These are phyloP conservation scores for Colletotrichum cereale DNA, from an alignment of 2,329 filamentous ascomycete species.

Conservation along the genomic window DNA sequence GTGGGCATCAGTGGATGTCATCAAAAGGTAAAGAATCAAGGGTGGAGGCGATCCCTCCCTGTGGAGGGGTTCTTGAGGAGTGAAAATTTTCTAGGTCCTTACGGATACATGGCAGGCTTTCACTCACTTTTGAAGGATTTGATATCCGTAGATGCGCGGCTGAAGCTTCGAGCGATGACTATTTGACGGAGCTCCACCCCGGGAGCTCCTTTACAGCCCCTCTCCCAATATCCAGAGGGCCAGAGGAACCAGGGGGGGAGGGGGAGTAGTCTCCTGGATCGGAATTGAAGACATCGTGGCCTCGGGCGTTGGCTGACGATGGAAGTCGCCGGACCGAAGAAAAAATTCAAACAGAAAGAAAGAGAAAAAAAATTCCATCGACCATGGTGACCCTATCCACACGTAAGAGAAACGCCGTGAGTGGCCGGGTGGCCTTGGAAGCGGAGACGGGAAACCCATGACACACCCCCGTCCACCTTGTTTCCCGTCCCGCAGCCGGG, in stretches of 20 bases:
- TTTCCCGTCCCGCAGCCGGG: conserved; percentile 23
- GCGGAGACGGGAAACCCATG: conserved; percentile 10
- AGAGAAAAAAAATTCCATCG: background rate
- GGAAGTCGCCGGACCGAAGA: background rate
- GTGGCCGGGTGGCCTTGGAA: conserved; percentile 33
- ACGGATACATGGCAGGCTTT: too few species aligned
- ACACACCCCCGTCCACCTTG: conserved; percentile 9
- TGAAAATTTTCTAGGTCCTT: conserved; percentile 5
- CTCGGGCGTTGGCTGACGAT: background rate
- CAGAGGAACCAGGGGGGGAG: too few species aligned
- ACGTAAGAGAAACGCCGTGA: conserved; percentile 36
- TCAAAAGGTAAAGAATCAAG: background rate
- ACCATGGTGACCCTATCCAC: conserved; percentile 16
- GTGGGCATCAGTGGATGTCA: conserved; percentile 24
- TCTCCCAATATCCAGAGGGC: background rate
- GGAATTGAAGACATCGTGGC: background rate
- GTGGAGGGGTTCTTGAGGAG: background rate
- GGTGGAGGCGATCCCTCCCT: background rate
- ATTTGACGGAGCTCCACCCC: conserved; percentile 1
- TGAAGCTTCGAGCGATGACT: conserved; percentile 1
- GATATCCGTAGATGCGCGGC: too few species aligned
- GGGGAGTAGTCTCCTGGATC: background rate
- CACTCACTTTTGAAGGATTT: too few species aligned
- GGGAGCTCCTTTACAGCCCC: background rate
- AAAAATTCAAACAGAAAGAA: background rate